phyloP scores from a whole-genome alignment of 2,329 filamentous ascomycete species.

The Fusarium goolgardi region DNA sequence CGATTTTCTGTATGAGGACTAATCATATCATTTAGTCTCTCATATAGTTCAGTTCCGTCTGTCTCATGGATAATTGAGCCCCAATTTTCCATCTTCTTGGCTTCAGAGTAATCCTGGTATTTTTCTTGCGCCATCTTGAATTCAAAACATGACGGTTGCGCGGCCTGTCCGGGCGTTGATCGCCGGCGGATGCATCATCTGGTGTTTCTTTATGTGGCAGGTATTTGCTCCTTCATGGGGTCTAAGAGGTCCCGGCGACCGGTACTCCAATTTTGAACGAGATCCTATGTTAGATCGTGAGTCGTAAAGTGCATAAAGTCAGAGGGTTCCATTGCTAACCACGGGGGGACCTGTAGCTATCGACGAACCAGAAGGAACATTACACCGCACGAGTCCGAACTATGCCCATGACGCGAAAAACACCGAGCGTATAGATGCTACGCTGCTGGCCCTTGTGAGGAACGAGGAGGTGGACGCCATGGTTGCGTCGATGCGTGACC shows the following conservation, averaged over 20 bases:
- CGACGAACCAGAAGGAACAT: conserved; percentile 80
- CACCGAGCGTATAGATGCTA: conserved; percentile 90
- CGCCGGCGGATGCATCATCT: conserved; percentile 75
- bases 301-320: conserved; percentile 49
- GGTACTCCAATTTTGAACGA: conserved; percentile 70
- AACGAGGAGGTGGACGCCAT: conserved; percentile 90
- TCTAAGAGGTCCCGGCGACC: conserved; percentile 57
- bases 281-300: conserved; percentile 91
- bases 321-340: conserved; percentile 27
- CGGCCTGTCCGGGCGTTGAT: conserved; percentile 85
- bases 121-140: conserved; percentile 6
- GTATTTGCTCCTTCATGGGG: conserved; percentile 70
- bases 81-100: conserved; percentile 19
- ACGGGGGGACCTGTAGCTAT: conserved; percentile 68
- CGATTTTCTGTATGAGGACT: not conserved
- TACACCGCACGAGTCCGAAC: conserved; percentile 78
- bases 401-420: conserved; percentile 81
- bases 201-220: conserved; percentile 83
- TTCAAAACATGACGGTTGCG: conserved; percentile 79
- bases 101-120: conserved; percentile 16
- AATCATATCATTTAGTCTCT: not conserved
- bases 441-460: conserved; percentile 88
- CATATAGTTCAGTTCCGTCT: not conserved
- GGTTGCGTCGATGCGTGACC: conserved; percentile 87
- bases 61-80: conserved; percentile 39